Percentiles rank a stretch among this genome's conserved stretches.
These are phyloP conservation scores for Crithidia thermophila DNA, from an alignment of 208 protist genomes.

Conservation along the genomic window DNA sequence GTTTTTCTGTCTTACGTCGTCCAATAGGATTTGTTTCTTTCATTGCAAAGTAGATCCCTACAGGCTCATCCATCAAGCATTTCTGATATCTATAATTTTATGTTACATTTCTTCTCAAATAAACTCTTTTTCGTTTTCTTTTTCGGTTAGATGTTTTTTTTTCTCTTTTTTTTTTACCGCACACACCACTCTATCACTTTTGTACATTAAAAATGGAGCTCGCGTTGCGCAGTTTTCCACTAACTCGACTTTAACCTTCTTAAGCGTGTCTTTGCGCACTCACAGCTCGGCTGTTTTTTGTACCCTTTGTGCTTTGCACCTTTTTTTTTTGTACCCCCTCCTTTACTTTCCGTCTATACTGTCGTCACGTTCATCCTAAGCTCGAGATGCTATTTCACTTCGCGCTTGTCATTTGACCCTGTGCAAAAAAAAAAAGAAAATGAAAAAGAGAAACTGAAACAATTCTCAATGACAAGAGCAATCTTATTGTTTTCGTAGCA, in stretches of 20 bases:
- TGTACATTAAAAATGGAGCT: no score
- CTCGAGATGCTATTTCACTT: no score
- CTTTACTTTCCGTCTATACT: background rate
- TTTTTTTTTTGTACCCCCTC: background rate
- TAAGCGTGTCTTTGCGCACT: background rate
- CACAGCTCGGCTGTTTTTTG: constrained; percentile 13
- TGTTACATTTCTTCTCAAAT: background rate
- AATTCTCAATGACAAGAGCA: no score
- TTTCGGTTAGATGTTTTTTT: background rate
- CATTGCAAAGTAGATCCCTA: background rate
- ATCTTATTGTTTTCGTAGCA: no score
- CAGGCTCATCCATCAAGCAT: background rate
- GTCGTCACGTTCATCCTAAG: background rate
- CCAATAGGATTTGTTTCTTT: constrained; percentile 11
- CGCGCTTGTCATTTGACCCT: background rate
- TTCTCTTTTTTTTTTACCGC: background rate
- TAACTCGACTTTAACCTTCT: background rate
- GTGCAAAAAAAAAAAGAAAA: no score
- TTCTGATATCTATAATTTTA: background rate
- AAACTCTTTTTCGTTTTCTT: background rate
- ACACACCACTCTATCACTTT: background rate
- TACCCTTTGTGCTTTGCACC: background rate
- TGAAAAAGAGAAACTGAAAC: no score
- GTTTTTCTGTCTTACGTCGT: background rate
- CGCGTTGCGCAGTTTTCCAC: no score